These are phyloP conservation scores for Sporobolomyces phaffii DNA, from an alignment of 768 basidiomycete species.

Conservation along the genomic window DNA sequence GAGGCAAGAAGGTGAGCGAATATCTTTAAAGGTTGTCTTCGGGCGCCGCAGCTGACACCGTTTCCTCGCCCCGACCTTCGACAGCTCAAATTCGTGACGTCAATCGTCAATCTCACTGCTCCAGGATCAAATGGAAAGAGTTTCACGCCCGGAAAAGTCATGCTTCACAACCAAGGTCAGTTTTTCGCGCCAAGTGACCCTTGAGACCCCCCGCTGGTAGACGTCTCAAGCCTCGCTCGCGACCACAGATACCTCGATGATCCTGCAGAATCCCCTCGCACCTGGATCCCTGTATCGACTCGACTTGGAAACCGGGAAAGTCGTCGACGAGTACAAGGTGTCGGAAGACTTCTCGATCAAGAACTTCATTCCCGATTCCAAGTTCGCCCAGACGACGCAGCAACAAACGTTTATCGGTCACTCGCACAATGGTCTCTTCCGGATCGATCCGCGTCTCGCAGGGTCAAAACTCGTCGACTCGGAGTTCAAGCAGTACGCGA, in stretches of 20 bases:
- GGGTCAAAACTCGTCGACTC: slow-evolving; percentile 89
- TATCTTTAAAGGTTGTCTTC: too few relatives aligned
- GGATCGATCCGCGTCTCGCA: slow-evolving; percentile 88
- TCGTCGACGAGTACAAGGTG: slow-evolving; percentile 99
- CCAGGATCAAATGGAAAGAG: slow-evolving; percentile 57
- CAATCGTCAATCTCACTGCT: slow-evolving; percentile 74
- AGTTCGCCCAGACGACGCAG: slow-evolving; percentile 86
- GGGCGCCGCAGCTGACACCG: slow-evolving; percentile 47
- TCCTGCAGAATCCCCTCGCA: slow-evolving; percentile 75
- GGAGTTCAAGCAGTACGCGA: slow-evolving; percentile 90
- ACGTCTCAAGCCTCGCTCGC: slow-evolving; percentile 25
- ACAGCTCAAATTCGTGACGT: slow-evolving; percentile 76
- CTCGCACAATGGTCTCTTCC: slow-evolving; percentile 92
- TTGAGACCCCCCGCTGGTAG: too few relatives aligned
- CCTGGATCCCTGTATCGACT: slow-evolving; percentile 77
- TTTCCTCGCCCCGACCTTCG: slow-evolving; percentile 59
- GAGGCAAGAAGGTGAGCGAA: slow-evolving; percentile 40
- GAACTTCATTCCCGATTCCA: slow-evolving; percentile 85
- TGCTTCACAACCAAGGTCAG: slow-evolving; percentile 43
- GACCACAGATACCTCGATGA: slow-evolving; percentile 75
- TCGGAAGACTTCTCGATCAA: slow-evolving; percentile 78
- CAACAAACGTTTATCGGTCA: slow-evolving; percentile 89
- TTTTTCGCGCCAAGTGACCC: not conserved
- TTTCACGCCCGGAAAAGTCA: slow-evolving; percentile 71
- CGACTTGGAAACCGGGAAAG: slow-evolving; percentile 87